Conservation (phyloP, 139 green algal genomes). For the Chlorella sp. region DNA sequence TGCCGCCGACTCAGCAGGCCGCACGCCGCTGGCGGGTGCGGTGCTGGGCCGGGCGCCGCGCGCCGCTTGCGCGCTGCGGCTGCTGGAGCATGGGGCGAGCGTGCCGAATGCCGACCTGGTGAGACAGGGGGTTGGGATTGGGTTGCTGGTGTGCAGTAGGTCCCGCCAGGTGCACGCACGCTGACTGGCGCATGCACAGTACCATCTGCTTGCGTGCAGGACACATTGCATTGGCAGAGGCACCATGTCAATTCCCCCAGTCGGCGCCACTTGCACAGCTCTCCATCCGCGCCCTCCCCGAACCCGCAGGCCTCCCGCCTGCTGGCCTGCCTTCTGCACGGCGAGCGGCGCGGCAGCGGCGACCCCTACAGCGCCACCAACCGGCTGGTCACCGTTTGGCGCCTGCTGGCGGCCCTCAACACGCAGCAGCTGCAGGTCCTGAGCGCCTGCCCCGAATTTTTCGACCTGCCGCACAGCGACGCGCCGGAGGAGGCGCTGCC, state of each 20-base stretch:
- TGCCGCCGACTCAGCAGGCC: neutral
- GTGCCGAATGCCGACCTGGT: neutral
- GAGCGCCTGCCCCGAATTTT: conserved; percentile 1
- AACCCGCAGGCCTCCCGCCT: neutral
- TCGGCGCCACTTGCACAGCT: too few relatives aligned
- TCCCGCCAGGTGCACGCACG: neutral
- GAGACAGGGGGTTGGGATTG: neutral
- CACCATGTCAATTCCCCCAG: too few relatives aligned
- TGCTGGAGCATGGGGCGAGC: neutral
- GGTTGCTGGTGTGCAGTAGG: neutral
- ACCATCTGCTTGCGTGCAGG: too few relatives aligned
- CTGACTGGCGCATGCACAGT: neutral
- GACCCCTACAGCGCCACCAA: neutral
- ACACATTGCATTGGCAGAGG: too few relatives aligned
- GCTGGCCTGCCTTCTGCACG: conserved; percentile 4
- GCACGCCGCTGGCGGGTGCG: conserved; percentile 13
- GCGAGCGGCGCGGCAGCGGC: too few relatives aligned
- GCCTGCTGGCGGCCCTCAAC: conserved; percentile 7
- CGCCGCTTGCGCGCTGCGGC: neutral
- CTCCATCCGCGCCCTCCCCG: neutral
- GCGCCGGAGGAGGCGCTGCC: neutral
- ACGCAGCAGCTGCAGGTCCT: conserved; percentile 9
- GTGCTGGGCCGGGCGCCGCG: neutral
- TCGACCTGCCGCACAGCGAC: conserved; percentile 10
- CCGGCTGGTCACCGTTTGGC: neutral